These are phyloP conservation scores for Apiotrichum laibachii DNA, from an alignment of 1,284 basidiomycete species.

Conservation along the genomic window DNA sequence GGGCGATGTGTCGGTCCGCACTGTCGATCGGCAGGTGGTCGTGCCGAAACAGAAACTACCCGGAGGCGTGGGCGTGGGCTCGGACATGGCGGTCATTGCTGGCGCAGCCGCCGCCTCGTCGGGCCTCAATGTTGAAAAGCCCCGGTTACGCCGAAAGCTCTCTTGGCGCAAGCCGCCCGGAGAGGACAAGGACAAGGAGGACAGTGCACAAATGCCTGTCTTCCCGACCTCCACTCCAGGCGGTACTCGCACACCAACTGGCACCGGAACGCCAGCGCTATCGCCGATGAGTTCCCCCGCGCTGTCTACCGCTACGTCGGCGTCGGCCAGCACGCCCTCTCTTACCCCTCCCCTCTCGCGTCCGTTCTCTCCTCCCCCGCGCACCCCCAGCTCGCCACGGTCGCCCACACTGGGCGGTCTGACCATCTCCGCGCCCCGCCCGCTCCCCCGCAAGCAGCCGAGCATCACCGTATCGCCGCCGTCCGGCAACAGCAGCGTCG, in stretches of 20 bases:
- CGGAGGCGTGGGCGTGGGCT: neutral
- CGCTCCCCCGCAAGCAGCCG: neutral
- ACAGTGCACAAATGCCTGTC: no score
- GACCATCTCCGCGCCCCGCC: neutral
- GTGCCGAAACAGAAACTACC: neutral
- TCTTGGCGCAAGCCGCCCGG: neutral
- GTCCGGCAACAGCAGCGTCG: neutral
- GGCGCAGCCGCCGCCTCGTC: neutral
- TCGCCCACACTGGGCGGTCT: no score
- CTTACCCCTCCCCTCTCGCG: neutral
- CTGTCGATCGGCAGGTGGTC: neutral
- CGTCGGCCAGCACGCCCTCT: no score
- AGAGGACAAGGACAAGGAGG: neutral
- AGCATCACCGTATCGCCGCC: slow-evolving; percentile 3
- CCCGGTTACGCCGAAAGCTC: neutral
- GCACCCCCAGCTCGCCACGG: neutral
- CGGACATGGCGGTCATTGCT: neutral
- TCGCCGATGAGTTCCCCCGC: neutral
- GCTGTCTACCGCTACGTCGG: no score
- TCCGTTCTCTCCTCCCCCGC: neutral
- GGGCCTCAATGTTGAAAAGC: neutral
- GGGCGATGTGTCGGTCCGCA: neutral
- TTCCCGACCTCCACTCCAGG: no score
- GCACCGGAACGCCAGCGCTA: no score
- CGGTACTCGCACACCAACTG: no score